These are phyloP conservation scores for Kwoniella sp. DNA, from an alignment of 768 basidiomycete species.

Conservation along the genomic window DNA sequence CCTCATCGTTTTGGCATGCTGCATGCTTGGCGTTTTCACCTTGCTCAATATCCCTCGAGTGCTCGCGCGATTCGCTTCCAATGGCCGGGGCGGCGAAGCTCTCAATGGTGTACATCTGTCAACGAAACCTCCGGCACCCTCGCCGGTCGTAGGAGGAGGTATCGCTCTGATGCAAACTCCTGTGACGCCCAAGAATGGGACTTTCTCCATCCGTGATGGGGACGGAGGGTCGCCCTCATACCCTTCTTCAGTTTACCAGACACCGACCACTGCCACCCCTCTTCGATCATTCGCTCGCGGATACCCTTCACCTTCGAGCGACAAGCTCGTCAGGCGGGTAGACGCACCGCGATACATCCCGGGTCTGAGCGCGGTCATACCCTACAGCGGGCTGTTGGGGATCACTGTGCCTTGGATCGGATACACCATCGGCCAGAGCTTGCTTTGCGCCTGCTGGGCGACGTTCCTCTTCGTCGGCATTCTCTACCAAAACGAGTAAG, in stretches of 20 bases:
- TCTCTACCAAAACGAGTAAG: slow-evolving; percentile 17
- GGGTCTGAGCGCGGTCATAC: slow-evolving; percentile 1
- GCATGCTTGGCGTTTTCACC: slow-evolving; percentile 6
- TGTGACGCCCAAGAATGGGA: slow-evolving; percentile 6
- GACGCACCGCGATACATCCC: slow-evolving; percentile 9
- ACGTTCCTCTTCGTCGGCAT: slow-evolving; percentile 3
- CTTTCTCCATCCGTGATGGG: slow-evolving; percentile 2
- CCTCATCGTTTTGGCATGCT: not conserved
- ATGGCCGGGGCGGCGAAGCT: slow-evolving; percentile 3
- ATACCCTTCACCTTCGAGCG: slow-evolving; percentile 13
- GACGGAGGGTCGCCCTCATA: slow-evolving; percentile 2
- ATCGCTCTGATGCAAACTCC: slow-evolving; percentile 16
- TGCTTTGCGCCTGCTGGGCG: slow-evolving; percentile 7
- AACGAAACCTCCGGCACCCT: slow-evolving; percentile 7
- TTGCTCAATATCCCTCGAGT: slow-evolving; percentile 10
- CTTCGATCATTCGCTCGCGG: slow-evolving; percentile 5
- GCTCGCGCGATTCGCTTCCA: slow-evolving; percentile 3
- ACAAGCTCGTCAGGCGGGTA: not conserved
- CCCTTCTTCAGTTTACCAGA: slow-evolving; percentile 16
- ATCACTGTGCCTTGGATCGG: not conserved
- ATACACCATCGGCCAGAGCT: slow-evolving; percentile 12
- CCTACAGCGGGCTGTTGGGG: not conserved
- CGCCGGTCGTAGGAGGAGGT: slow-evolving; percentile 1
- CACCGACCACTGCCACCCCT: slow-evolving; percentile 9
- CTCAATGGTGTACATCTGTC: slow-evolving; percentile 13